Evolutionary conservation across 805 yeast species (phyloP), one percentile per base, ranked within the genome.

Genomic region (Metschnikowia cubensis): DNA sequence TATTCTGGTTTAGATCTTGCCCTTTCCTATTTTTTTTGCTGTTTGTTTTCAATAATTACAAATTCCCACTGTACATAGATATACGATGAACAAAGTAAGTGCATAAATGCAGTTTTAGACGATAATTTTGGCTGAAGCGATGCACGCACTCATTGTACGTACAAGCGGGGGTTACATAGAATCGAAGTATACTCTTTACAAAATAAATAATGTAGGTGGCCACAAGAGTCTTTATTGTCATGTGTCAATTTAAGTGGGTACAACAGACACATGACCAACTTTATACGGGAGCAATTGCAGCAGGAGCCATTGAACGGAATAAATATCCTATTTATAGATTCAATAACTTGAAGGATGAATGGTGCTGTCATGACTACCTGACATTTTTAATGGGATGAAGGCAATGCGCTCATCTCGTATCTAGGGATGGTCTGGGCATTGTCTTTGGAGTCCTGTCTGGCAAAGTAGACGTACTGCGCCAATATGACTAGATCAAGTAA

Each of bases 401-500:
- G 29, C 21, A 21, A 36, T 5, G 25, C 5, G 17, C 41, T n/a
- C 29, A n/a, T 38, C 17, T 50, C 55, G 44, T 50, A 49, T 45
- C 48, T 45, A 6, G 58, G 59, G 6, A 56, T 41, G 31, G 40
- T 11, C 15, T 39, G 40, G 11, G 25, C 18, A n/a, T 35, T 48
- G n/a, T 35, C 31, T 41, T 20, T 36, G 14, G 31, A 17, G 25
- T 59, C 63, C 20, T 44, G 46, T 18, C 61, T 58, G 58, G 75
- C 82, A 65, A 82, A 87, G 63, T 84, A 80, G 46, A 87, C 69
- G 62, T 81, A 88, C 62, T 86, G 95, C 45, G 76, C 83, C 6
- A 87, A 86, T 50, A 89, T 86, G 53, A 83, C 76, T 38, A 87
- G 68, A 63, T 89, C 94, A 52, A 89, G 72, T 20, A 78, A 61